phyloP scores from a whole-genome alignment of 2,329 filamentous ascomycete species.

The Pseudogymnoascus sp. region DNA sequence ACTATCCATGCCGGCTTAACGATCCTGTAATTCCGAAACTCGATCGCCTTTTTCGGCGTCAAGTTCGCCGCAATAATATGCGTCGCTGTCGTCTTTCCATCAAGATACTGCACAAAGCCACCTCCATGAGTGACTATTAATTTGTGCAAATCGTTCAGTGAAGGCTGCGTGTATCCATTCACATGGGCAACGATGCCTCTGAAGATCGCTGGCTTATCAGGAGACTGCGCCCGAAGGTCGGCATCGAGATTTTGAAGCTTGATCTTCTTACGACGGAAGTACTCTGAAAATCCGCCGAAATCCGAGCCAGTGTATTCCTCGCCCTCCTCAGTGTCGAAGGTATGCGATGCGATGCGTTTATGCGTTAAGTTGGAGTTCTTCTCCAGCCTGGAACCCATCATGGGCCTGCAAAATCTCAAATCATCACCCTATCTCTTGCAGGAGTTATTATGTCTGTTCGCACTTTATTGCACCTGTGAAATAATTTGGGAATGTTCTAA shows the following conservation, averaged over 20 bases:
- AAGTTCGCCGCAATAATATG: conserved; percentile 89
- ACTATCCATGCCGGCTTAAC: conserved; percentile 93
- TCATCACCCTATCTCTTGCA: background rate
- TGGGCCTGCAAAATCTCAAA: background rate
- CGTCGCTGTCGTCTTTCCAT: conserved; percentile 88
- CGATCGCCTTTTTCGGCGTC: conserved; percentile 85
- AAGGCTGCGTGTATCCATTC: conserved; percentile 92
- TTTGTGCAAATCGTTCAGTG: conserved; percentile 77
- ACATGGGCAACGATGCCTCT: conserved; percentile 85
- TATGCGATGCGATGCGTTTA: conserved; percentile 56
- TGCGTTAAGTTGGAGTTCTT: conserved; percentile 55
- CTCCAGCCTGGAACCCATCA: conserved; percentile 53
- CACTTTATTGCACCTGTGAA: background rate
- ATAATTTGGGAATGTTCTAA: background rate
- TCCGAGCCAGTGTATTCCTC: conserved; percentile 84
- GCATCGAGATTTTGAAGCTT: conserved; percentile 93
- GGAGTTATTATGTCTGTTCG: background rate
- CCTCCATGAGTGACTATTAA: conserved; percentile 91
- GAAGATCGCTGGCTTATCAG: conserved; percentile 75
- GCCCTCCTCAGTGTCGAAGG: conserved; percentile 71
- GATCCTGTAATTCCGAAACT: conserved; percentile 80
- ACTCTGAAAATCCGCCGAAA: conserved; percentile 86
- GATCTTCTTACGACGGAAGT: conserved; percentile 91
- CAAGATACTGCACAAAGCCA: conserved; percentile 87
- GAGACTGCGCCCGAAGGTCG: conserved; percentile 50